These are phyloP conservation scores for Fusarium circinatum DNA, from an alignment of 2,329 filamentous ascomycete species.

Conservation along the genomic window DNA sequence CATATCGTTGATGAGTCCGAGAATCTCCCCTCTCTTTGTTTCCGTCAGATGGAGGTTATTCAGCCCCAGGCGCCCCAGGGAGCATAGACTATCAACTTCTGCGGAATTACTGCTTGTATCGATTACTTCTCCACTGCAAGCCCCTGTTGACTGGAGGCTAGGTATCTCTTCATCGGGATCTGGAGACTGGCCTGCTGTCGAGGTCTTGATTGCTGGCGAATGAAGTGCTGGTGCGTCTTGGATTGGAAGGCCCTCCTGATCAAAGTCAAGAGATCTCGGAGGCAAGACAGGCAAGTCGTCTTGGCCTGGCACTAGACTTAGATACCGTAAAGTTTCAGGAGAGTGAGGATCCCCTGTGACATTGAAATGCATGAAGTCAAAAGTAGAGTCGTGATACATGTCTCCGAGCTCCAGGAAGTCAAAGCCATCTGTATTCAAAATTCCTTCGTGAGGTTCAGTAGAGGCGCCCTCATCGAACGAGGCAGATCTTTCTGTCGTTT, in stretches of 20 bases:
- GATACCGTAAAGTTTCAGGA: accelerated
- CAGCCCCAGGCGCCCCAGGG: accelerated
- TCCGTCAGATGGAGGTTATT: not conserved
- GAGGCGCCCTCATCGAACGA: accelerated
- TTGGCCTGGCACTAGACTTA: not conserved
- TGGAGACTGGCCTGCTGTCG: not conserved
- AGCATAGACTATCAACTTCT: not conserved
- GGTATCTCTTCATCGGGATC: accelerated
- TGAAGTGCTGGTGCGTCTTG: accelerated
- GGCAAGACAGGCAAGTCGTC: accelerated
- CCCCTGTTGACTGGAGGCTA: accelerated
- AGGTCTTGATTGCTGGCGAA: accelerated
- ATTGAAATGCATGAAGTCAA: not conserved
- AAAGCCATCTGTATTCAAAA: accelerated
- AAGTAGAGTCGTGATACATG: not conserved
- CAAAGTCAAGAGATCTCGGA: accelerated
- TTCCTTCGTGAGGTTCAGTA: accelerated
- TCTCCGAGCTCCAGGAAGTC: not conserved
- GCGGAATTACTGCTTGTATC: accelerated
- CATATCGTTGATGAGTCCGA: not conserved
- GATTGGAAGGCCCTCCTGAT: accelerated
- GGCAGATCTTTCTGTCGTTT: accelerated
- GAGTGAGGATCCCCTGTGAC: not conserved
- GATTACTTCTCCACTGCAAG: accelerated
- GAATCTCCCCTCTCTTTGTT: not conserved